Percentiles rank a stretch among this genome's conserved stretches.
phyloP scores from a whole-genome alignment of 306 rosid species.

The Prunus padus region DNA sequence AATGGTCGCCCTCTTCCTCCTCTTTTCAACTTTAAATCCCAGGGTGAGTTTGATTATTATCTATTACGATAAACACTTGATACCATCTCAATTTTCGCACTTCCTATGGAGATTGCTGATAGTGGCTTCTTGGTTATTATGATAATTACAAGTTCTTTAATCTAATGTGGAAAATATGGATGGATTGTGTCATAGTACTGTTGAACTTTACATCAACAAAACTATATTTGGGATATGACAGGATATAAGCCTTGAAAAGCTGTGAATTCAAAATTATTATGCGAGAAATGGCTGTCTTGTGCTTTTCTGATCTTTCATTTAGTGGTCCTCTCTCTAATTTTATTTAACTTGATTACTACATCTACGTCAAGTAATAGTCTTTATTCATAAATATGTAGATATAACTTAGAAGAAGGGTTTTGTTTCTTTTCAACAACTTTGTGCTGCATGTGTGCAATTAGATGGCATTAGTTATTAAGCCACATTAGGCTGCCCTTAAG shows the following conservation, averaged over 20 bases:
- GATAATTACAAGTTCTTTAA: not conserved
- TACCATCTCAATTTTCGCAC: not conserved
- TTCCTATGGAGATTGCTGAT: not conserved
- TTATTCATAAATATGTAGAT: not conserved
- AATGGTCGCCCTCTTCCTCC: constrained; percentile 99
- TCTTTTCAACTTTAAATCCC: constrained; percentile 83
- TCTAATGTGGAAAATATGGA: not conserved
- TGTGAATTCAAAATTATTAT: not conserved
- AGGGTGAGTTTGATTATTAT: constrained; percentile 45
- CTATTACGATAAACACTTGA: not conserved
- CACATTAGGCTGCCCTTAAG: not conserved
- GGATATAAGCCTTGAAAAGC: not conserved
- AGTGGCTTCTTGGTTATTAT: not conserved
- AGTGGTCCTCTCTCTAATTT: not conserved
- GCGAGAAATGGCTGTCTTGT: not conserved
- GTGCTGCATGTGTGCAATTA: not conserved
- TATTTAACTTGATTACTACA: not conserved
- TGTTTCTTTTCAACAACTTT: not conserved
- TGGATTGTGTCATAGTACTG: not conserved
- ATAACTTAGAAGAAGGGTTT: not conserved
- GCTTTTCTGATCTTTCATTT: not conserved
- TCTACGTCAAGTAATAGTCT: not conserved
- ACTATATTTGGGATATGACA: not conserved
- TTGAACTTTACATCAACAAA: not conserved
- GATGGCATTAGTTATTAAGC: not conserved